Evolutionary conservation across 805 yeast species (phyloP), one percentile per base, ranked within the genome.

Genomic region (Saccharomycopsis fermentans): DNA sequence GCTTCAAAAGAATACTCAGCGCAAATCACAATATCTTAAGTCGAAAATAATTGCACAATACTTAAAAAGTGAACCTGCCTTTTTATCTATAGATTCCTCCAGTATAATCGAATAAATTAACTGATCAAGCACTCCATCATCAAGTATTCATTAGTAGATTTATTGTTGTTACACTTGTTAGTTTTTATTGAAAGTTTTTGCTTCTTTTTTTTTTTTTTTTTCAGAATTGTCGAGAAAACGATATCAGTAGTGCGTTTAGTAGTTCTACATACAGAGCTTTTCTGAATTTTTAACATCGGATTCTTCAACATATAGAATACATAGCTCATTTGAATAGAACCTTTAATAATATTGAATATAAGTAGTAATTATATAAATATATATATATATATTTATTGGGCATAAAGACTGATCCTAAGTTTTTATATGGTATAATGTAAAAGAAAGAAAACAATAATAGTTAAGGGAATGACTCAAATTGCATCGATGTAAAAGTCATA

Each of bases 401-500:
- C n/a, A n/a, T n/a, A n/a, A n/a, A n/a, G n/a, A n/a, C n/a, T n/a
- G n/a, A n/a, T n/a, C n/a, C n/a, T n/a, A n/a, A n/a, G n/a, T n/a
- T n/a, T n/a, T n/a, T n/a, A n/a, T n/a, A n/a, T n/a, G n/a, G n/a
- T n/a, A n/a, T n/a, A n/a, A n/a, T n/a, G n/a, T n/a, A n/a, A n/a
- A n/a, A n/a, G n/a, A n/a, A n/a, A n/a, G n/a, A n/a, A n/a, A n/a
- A n/a, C n/a, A n/a, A n/a, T n/a, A n/a, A n/a, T n/a, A n/a, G n/a
- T n/a, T n/a, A 5, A 35, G 9, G 19, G 5, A 21, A 6, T 6
- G n/a, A 17, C 21, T 34, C 21, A 34, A 4, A 32, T 29, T 2
- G 43, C 29, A 17, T 52, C 24, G 11, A 34, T 54, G 50, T 55
- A 55, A 27, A 56, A 56, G 66, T 90, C 96, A 63, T 78, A 77